phyloP scores from a whole-genome alignment of 176 grass and related monocot species.

The Chrysopogon serrulatus region DNA sequence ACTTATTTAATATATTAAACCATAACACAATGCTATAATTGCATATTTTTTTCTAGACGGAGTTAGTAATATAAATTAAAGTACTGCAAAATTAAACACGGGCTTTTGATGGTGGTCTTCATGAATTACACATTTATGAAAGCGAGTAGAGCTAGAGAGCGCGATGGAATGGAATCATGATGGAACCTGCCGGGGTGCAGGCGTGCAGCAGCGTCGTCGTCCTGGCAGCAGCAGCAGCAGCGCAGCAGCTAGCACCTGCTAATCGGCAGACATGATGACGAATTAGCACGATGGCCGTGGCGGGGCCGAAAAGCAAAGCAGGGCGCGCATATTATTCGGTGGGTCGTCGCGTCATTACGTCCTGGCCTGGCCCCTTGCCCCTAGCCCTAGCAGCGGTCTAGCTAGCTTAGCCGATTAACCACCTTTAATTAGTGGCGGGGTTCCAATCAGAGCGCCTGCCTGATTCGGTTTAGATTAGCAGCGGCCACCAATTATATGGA shows the following conservation, averaged over 20 bases:
- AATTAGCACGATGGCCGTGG: conserved; percentile 25
- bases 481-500: not conserved
- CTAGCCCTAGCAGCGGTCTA: not conserved
- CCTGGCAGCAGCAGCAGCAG: too few species aligned
- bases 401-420: not conserved
- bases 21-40: too few species aligned
- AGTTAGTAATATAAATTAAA: too few species aligned
- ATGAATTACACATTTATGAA: not conserved
- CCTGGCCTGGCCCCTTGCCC: not conserved
- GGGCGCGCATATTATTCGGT: not conserved
- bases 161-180: not conserved
- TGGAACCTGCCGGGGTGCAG: not conserved
- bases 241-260: not conserved
- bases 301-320: conserved; percentile 16
- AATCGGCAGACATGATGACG: conserved; percentile 28
- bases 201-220: too few species aligned
- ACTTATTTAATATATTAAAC: too few species aligned
- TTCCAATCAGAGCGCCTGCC: not conserved
- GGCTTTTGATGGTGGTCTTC: not conserved
- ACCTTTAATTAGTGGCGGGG: conserved; percentile 33
- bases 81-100: not conserved
- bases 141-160: not conserved
- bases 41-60: too few species aligned
- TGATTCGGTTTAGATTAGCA: conserved; percentile 13
- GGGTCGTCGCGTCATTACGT: conserved; percentile 10